Evolutionary conservation across 371 early-diverging fungal genomes (phyloP).

Genomic region (Mucor irregularis): DNA sequence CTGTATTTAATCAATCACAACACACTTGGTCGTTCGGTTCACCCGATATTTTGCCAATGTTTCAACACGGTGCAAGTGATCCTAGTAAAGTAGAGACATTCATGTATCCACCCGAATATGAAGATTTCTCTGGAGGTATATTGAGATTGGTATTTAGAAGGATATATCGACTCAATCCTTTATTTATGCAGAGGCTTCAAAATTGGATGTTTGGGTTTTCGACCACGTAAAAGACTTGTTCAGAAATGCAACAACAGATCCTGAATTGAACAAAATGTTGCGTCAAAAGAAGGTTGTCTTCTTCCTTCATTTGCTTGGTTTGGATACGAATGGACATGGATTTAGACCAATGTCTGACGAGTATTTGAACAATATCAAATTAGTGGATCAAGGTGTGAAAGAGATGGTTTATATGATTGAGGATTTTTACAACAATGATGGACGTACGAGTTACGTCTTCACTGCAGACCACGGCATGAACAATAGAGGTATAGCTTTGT

Average conservation of each 20-base stretch:
- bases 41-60: constrained; percentile 97
- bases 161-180: too few species aligned
- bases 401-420: constrained; percentile 68
- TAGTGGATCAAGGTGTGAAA: constrained; percentile 79
- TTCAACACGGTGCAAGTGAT: constrained; percentile 87
- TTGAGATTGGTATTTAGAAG: too few species aligned
- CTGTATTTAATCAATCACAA: constrained; percentile 87
- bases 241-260: constrained; percentile 44
- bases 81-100: constrained; percentile 75
- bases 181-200: constrained; percentile 68
- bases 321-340: constrained; percentile 95
- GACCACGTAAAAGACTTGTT: constrained; percentile 58
- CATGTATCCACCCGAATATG: constrained; percentile 88
- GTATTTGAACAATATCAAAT: constrained; percentile 78
- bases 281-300: constrained; percentile 80
- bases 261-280: constrained; percentile 54
- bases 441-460: constrained; percentile 84
- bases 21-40: constrained; percentile 98
- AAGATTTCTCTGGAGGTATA: constrained; percentile 86
- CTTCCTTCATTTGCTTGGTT: constrained; percentile 91
- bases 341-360: constrained; percentile 84
- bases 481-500: constrained; percentile 78
- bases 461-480: constrained; percentile 98
- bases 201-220: constrained; percentile 91
- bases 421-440: constrained; percentile 78